Evolutionary conservation across 805 yeast genomes (phyloP).

Genomic region (Millerozyma acaciae): DNA sequence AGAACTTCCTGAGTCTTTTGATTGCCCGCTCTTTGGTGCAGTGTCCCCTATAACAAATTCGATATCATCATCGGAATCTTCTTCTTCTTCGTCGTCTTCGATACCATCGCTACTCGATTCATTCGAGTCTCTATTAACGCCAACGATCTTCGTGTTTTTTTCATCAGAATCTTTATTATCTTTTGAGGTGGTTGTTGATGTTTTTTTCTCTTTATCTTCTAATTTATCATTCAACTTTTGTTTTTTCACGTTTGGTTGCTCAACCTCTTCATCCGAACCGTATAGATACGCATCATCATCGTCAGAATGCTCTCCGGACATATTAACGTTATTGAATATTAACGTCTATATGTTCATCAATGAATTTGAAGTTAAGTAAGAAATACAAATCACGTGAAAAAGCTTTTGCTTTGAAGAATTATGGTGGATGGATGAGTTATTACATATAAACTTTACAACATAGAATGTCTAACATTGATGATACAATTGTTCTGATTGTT

Average conservation of each 20-base stretch:
- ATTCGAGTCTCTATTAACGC: slow-evolving; percentile 19
- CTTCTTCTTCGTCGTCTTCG: slow-evolving; percentile 41
- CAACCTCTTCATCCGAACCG: slow-evolving; percentile 46
- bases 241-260: slow-evolving; percentile 22
- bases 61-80: slow-evolving; percentile 62
- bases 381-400: too few species aligned
- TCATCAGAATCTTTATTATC: slow-evolving; percentile 12
- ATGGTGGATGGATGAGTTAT: too few species aligned
- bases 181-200: slow-evolving; percentile 14
- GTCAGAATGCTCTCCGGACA: slow-evolving; percentile 25
- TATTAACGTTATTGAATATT: background rate
- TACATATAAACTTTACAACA: too few species aligned
- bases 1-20: slow-evolving; percentile 18
- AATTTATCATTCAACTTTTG: slow-evolving; percentile 16
- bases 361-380: background rate
- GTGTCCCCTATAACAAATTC: slow-evolving; percentile 69
- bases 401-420: too few species aligned
- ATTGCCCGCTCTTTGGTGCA: slow-evolving; percentile 17
- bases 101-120: slow-evolving; percentile 11
- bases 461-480: too few species aligned
- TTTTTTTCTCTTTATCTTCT: slow-evolving; percentile 15
- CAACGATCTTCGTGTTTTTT: slow-evolving; percentile 17
- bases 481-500: background rate
- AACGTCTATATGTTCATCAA: background rate
- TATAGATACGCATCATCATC: slow-evolving; percentile 70